Percentiles rank a stretch among this genome's conserved stretches.
These are phyloP conservation scores for Xylaria curta DNA, from an alignment of 495 filamentous ascomycete species.

Conservation along the genomic window DNA sequence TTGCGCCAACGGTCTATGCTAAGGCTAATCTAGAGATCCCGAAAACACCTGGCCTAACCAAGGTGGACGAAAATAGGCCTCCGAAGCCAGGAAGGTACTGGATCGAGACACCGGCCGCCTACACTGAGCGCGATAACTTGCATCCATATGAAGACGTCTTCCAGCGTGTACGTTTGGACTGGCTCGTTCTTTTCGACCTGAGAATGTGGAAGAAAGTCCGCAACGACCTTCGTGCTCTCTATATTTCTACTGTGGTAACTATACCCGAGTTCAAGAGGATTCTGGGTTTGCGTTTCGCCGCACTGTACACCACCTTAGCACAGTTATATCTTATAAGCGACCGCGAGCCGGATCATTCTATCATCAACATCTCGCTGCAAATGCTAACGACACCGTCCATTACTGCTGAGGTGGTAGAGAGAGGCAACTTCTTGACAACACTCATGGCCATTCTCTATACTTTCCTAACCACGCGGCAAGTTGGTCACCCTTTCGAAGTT, in stretches of 20 bases:
- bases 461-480: conserved; percentile 93
- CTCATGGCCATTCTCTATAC: conserved; percentile 97
- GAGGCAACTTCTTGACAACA: conserved; percentile 95
- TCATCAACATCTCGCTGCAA: conserved; percentile 95
- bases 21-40: conserved; percentile 64
- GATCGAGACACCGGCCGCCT: conserved; percentile 77
- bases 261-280: conserved; percentile 97
- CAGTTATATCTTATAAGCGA: conserved; percentile 97
- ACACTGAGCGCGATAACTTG: conserved; percentile 60
- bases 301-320: conserved; percentile 89
- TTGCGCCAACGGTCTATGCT: conserved; percentile 59
- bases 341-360: conserved; percentile 95
- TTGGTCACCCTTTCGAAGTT: conserved; percentile 89
- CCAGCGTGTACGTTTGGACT: conserved; percentile 88
- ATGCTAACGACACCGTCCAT: conserved; percentile 97
- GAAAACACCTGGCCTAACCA: conserved; percentile 56
- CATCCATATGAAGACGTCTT: conserved; percentile 83
- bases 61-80: conserved; percentile 39
- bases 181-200: conserved; percentile 95
- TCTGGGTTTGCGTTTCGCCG: conserved; percentile 87
- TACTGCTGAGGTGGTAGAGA: conserved; percentile 88
- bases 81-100: conserved; percentile 76
- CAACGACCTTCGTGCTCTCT: conserved; percentile 87
- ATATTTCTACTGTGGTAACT: conserved; percentile 93
- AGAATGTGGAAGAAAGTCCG: conserved; percentile 95